Base-by-base conservation (phyloP, 148 eudicot species). In the Talinum fruticosum region DNA sequence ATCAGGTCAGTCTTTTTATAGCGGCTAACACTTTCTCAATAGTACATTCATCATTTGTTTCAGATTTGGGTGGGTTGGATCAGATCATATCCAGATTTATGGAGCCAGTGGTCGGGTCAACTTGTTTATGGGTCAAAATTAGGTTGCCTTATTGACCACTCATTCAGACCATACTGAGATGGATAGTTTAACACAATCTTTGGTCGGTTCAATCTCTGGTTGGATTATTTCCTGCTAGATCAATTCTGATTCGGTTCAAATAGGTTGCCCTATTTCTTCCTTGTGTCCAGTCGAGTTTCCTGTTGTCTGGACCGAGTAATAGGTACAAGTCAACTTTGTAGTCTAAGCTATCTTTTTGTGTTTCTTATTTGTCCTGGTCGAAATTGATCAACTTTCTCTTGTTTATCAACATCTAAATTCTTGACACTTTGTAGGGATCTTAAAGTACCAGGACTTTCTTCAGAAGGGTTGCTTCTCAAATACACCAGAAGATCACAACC, bases 401-500 rank as follows among this genome's bases (percentile, higher is more conserved):
- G 6, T 41, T 65, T 72, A 41, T 21, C 34, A 28, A 69, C 3
- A 21, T 57, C 24, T 24, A 68, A 54, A n/a, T 82, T 21, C 21
- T 21, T 84, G 37, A 66, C 83, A 64, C 36, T 73, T 16, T 83
- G 54, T 67, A 96, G 99, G 91, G 97, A 91, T 86, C 81, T 96
- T 65, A 91, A 84, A 78, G 95, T 93, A 37, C 97, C 99, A 26
- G 97, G 99, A 71, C 89, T 96, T 71, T 89, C 99, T 75, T 83
- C 97, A 6, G 99, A 96, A 75, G 95, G 90, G 45, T 84, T 96
- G 82, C 94, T 96, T 37, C 97, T 93, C 79, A 93, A 96, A 75
- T 96, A 91, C 88, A 96, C 99, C 26, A 79, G 99, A 86, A 87
- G 99, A 86, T 87, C 91, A 49, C 99, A 96, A 82, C 97, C 99